Conservation (phyloP, 805 yeast genomes). For the Candida takata region DNA sequence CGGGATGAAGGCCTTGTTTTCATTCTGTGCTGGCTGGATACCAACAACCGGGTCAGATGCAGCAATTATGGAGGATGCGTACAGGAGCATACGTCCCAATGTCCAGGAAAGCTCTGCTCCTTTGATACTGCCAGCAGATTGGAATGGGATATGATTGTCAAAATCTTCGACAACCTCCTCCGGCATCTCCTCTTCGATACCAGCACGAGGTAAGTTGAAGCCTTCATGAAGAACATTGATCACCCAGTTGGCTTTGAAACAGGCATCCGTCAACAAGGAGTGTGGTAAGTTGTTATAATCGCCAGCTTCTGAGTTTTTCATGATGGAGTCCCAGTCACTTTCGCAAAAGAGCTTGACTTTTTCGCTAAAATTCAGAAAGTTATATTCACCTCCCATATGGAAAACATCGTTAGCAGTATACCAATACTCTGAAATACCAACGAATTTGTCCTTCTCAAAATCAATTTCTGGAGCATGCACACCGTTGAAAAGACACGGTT, state of each 20-base stretch:
- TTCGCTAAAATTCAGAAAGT: conserved; percentile 59
- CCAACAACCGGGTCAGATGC: conserved; percentile 14
- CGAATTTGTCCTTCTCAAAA: conserved; percentile 71
- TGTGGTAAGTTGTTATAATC: conserved; percentile 50
- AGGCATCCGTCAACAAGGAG: conserved; percentile 61
- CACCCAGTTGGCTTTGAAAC: conserved; percentile 96
- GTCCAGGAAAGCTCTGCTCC: conserved; percentile 96
- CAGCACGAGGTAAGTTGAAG: conserved; percentile 74
- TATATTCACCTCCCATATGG: conserved; percentile 82
- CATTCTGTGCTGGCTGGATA: conserved; percentile 21
- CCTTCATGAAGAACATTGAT: conserved; percentile 87
- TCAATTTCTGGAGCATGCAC: conserved; percentile 89
- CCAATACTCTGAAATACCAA: conserved; percentile 97
- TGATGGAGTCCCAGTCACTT: conserved; percentile 59
- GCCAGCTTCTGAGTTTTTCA: conserved; percentile 43
- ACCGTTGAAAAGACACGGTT: conserved; percentile 91
- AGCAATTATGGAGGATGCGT: conserved; percentile 53
- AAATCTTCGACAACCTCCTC: conserved; percentile 17
- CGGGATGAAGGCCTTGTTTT: conserved; percentile 15
- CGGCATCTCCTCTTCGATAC: conserved; percentile 36
- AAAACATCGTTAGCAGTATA: conserved; percentile 92
- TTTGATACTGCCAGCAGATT: conserved; percentile 70
- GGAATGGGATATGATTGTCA: conserved; percentile 54
- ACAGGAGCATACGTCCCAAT: conserved; percentile 75
- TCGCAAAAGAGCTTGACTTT: conserved; percentile 70